A percentile compares a stretch with the other conserved stretches of the same genome.
Conservation (phyloP, 306 rosid genomes). For the Canavalia gladiata region DNA sequence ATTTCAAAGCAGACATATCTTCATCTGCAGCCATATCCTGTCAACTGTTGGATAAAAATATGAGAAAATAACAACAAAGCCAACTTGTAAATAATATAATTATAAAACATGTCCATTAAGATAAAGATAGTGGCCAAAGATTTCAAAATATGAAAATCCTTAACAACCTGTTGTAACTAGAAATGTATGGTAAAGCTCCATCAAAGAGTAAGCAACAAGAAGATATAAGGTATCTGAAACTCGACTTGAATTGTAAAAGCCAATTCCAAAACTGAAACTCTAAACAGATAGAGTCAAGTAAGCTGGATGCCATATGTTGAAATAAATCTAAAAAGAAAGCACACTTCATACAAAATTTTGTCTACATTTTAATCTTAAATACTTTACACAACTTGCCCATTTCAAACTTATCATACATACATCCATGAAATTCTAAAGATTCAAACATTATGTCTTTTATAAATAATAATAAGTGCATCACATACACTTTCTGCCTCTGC, state of each 20-base stretch:
- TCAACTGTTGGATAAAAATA: conserved; percentile 37
- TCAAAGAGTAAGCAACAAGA: conserved; percentile 32
- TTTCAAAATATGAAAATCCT: conserved; percentile 9
- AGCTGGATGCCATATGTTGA: neutral
- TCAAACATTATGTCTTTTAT: neutral
- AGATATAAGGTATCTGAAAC: conserved; percentile 29
- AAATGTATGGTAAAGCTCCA: conserved; percentile 36
- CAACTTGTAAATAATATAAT: neutral
- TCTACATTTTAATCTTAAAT: neutral
- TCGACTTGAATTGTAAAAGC: neutral
- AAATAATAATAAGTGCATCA: neutral
- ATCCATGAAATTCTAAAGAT: conserved; percentile 2
- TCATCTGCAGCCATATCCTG: conserved; percentile 78
- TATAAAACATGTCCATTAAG: conserved; percentile 11
- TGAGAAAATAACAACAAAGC: conserved; percentile 19
- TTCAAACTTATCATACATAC: conserved; percentile 16
- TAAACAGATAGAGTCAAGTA: neutral
- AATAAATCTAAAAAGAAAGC: conserved; percentile 38
- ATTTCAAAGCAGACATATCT: conserved; percentile 63
- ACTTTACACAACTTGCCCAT: neutral
- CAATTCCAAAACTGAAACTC: conserved; percentile 21
- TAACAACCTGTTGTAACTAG: conserved; percentile 28
- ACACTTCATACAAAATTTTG: neutral
- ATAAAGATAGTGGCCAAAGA: conserved; percentile 7
- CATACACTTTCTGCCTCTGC: neutral